Evolutionary conservation across 2,329 filamentous ascomycete genomes (phyloP).

Genomic region (Pseudogymnoascus sp.): DNA sequence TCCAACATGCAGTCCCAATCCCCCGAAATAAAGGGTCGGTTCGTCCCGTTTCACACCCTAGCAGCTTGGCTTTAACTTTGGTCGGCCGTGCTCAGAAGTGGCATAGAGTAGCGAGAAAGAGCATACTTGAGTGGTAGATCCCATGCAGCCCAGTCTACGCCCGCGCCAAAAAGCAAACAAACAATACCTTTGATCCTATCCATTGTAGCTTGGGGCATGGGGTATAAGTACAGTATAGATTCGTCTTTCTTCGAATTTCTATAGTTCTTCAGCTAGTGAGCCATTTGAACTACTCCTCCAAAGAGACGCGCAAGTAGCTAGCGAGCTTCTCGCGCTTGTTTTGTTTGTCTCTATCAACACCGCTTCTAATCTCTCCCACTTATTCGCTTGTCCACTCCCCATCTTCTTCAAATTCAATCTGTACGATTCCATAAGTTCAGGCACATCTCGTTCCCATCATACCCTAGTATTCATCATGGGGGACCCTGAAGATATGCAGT

Average conservation of each 20-base stretch:
- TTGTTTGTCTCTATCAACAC: background rate
- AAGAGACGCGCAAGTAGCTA: background rate
- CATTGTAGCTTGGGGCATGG: background rate
- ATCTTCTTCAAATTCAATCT: background rate
- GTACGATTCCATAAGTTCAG: background rate
- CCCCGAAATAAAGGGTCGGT: background rate
- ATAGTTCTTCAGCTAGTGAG: background rate
- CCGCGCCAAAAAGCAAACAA: background rate
- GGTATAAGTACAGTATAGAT: background rate
- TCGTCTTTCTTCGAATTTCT: background rate
- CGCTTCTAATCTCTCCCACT: background rate
- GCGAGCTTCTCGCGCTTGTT: background rate
- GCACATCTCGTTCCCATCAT: background rate
- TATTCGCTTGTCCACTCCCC: background rate
- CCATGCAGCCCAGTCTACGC: background rate
- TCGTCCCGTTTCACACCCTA: background rate
- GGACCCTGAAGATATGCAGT: conserved; percentile 6
- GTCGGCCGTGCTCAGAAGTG: background rate
- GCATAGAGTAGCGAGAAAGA: background rate
- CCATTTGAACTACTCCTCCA: background rate
- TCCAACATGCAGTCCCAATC: background rate
- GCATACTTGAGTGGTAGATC: background rate
- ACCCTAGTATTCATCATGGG: conserved; percentile 7
- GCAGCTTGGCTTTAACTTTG: background rate
- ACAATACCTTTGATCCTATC: background rate